Conservation (phyloP, 2,329 filamentous ascomycete genomes). For the Aspergillus tanneri region DNA sequence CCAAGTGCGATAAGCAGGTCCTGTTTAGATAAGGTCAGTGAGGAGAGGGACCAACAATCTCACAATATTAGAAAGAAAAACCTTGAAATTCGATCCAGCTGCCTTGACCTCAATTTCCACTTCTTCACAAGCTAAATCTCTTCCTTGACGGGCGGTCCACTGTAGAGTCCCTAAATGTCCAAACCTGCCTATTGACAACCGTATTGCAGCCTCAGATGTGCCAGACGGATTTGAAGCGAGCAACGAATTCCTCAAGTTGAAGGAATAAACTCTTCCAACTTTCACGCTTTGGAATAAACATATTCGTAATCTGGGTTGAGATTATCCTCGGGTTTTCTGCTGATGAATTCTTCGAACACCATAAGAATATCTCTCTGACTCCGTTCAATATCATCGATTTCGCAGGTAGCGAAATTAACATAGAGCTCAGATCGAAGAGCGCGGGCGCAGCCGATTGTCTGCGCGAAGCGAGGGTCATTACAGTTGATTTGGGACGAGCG, state of each 20-base stretch:
- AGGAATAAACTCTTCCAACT: too few relatives aligned
- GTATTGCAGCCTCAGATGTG: too few relatives aligned
- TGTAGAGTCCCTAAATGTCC: not conserved
- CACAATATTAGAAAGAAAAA: too few relatives aligned
- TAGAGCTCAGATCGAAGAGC: not conserved
- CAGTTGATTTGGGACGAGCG: not conserved
- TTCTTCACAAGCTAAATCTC: not conserved
- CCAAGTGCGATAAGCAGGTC: constrained; percentile 33
- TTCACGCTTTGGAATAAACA: too few relatives aligned
- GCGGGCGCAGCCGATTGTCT: not conserved
- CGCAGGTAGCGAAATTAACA: not conserved
- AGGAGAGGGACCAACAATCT: too few relatives aligned
- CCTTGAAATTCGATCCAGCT: constrained; percentile 27
- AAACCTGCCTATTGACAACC: not conserved
- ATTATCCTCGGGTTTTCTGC: not conserved
- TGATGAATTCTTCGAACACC: not conserved
- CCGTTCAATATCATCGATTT: not conserved
- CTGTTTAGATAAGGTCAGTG: too few relatives aligned
- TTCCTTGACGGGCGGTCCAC: not conserved
- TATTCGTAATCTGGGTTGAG: not conserved
- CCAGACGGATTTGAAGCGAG: too few relatives aligned
- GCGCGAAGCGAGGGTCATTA: not conserved
- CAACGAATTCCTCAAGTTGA: too few relatives aligned
- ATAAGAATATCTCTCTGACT: not conserved
- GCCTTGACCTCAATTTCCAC: constrained; percentile 39